Evolutionary conservation across 805 yeast genomes (phyloP), one percentile per base, ranked within the genome.

Genomic region (Barnettozyma botsteinii): DNA sequence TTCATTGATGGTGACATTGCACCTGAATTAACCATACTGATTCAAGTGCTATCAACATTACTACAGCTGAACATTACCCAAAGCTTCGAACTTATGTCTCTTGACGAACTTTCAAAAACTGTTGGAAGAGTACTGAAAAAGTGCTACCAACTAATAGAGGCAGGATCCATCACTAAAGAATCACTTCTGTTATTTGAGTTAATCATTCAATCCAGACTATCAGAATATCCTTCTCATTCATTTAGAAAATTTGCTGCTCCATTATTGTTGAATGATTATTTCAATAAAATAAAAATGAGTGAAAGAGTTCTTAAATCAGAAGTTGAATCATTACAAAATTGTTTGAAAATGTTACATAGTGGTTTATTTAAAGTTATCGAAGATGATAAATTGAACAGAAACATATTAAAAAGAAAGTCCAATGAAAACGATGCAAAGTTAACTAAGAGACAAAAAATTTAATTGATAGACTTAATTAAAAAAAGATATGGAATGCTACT

Each of bases 351-450:
- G 5, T 37, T 65, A 13, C 44, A 45, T 4, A 46, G 45, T 10
- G 56, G 61, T 4, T 18, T 36, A 8, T 73, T 66, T 47, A 61
- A 59, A 37, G 44, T 72, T 23, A 72, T 83, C 25, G 75, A 72
- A 6, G 88, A 82, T 60, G 73, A 66, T 2, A 81, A 79, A 55
- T 55, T 82, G 32, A 56, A 79, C 33, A 68, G 75, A 40, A 79
- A 79, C 51, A 70, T 82, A 20, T 45, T 76, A 43, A 83, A 81
- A 54, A 69, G 79, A 47, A 70, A 67, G 40, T 13, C 49, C 4
- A 61, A 57, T 31, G 54, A 54, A 14, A 53, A 47, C 17, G 40
- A 37, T 3, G 13, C 15, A 18, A 59, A 59, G 24, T 59, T 53
- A 35, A 49, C 50, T 22, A 64, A 57, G 42, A 60, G 55, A 41